phyloP scores from a whole-genome alignment of 2,329 filamentous ascomycete species.

The Penicillium sp. region DNA sequence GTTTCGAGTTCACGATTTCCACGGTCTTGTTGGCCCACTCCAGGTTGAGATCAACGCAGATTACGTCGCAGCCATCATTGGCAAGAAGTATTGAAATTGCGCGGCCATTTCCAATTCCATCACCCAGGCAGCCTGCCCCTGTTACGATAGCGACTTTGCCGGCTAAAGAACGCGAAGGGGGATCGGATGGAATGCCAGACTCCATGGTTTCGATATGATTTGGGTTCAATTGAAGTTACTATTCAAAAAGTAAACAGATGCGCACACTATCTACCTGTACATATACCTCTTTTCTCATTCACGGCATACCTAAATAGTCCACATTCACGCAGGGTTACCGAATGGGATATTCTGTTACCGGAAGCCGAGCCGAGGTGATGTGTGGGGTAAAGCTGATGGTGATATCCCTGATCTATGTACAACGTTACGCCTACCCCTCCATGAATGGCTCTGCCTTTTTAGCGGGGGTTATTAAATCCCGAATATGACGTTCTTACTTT shows the following conservation, averaged over 20 bases:
- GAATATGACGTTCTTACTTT: neutral
- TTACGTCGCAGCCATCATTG: constrained; percentile 56
- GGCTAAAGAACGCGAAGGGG: constrained; percentile 22
- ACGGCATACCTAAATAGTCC: neutral
- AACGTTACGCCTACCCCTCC: neutral
- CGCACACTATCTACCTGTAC: neutral
- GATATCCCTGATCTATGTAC: neutral
- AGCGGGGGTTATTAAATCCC: neutral
- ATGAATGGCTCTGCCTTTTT: neutral
- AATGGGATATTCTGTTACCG: neutral
- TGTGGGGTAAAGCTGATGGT: neutral
- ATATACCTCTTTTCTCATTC: neutral
- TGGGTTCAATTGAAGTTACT: neutral
- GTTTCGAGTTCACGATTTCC: constrained; percentile 49
- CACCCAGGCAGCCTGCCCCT: constrained; percentile 56
- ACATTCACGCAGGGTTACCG: constrained; percentile 5
- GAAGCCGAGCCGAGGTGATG: constrained; percentile 20
- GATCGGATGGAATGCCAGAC: constrained; percentile 15
- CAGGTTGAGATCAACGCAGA: constrained; percentile 57
- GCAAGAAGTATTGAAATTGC: constrained; percentile 58
- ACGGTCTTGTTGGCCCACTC: constrained; percentile 54
- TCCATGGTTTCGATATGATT: constrained; percentile 14
- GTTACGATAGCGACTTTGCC: constrained; percentile 51
- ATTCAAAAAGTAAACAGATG: neutral
- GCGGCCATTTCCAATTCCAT: constrained; percentile 63